These are phyloP conservation scores for Geotrichum siamense DNA, from an alignment of 1,139 yeast species.

Conservation along the genomic window DNA sequence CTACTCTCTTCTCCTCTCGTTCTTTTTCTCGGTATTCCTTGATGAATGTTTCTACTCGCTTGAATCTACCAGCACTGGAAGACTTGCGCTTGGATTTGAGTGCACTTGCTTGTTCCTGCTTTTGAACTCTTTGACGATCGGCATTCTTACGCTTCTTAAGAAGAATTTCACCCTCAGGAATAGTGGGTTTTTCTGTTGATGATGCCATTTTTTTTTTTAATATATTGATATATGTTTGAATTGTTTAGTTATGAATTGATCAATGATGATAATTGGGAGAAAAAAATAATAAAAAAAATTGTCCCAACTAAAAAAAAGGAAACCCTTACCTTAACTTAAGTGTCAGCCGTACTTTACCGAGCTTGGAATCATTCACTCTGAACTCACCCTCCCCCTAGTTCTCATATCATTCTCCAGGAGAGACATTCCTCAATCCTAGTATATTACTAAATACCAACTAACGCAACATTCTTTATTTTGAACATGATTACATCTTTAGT, in stretches of 20 bases:
- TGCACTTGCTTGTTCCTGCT: slow-evolving; percentile 8
- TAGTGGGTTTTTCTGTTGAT: slow-evolving; percentile 3
- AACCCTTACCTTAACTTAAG: not conserved
- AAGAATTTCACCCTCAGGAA: slow-evolving; percentile 80
- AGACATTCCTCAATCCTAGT: too few relatives aligned
- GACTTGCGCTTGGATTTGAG: not conserved
- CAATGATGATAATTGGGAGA: not conserved
- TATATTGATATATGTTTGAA: too few relatives aligned
- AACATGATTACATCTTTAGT: too few relatives aligned
- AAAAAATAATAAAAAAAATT: not conserved
- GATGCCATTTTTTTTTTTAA: too few relatives aligned
- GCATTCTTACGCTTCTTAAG: slow-evolving; percentile 86
- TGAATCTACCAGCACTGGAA: slow-evolving; percentile 38
- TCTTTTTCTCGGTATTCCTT: slow-evolving; percentile 94
- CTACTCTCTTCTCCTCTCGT: slow-evolving; percentile 84
- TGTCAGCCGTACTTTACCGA: too few relatives aligned
- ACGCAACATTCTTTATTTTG: too few relatives aligned
- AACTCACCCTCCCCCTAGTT: too few relatives aligned
- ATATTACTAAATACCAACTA: too few relatives aligned
- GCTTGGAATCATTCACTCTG: too few relatives aligned
- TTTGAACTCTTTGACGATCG: slow-evolving; percentile 35
- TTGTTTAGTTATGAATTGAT: not conserved
- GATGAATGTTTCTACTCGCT: slow-evolving; percentile 97
- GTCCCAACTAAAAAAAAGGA: not conserved
- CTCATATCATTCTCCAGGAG: too few relatives aligned